phyloP scores from a whole-genome alignment of 1,284 basidiomycete genomes.

The Moesziomyces globuligerus region DNA sequence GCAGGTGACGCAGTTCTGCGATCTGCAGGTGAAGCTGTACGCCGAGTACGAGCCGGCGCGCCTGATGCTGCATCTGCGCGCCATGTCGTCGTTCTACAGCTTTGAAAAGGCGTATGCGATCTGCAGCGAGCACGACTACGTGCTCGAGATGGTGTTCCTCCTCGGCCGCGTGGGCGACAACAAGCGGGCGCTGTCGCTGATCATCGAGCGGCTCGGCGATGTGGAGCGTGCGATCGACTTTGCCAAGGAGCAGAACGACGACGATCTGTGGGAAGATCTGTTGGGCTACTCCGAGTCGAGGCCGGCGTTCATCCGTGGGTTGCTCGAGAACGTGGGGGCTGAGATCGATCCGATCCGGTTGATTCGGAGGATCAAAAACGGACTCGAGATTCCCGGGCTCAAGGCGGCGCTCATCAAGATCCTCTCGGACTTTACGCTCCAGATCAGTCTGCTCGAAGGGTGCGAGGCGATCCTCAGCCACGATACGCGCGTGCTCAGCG shows the following conservation, averaged over 20 bases:
- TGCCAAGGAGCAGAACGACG: conserved; percentile 95
- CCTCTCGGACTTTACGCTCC: conserved; percentile 90
- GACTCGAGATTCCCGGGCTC: conserved; percentile 92
- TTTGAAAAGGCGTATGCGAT: conserved; percentile 91
- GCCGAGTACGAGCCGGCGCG: conserved; percentile 83
- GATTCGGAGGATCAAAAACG: conserved; percentile 92
- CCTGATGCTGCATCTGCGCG: conserved; percentile 89
- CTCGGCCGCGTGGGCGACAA: conserved; percentile 98
- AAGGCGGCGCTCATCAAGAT: conserved; percentile 96
- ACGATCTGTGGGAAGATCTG: conserved; percentile 97
- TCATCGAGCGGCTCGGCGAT: conserved; percentile 93
- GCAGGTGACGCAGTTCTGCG: conserved; percentile 81
- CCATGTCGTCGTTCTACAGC: conserved; percentile 86
- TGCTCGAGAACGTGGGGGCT: conserved; percentile 90
- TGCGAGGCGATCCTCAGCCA: conserved; percentile 58
- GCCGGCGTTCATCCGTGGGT: conserved; percentile 91
- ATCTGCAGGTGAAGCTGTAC: conserved; percentile 87
- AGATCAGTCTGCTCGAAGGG: conserved; percentile 66
- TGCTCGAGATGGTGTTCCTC: conserved; percentile 96
- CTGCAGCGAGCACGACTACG: conserved; percentile 84
- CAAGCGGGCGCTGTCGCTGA: conserved; percentile 89
- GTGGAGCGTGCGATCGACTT: conserved; percentile 96
- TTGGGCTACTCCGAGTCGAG: conserved; percentile 91
- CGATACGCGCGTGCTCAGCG: conserved; percentile 46
- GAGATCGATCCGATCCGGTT: conserved; percentile 95